Base-by-base conservation (phyloP, 805 yeast species). In the Ogataea paraovalis region DNA sequence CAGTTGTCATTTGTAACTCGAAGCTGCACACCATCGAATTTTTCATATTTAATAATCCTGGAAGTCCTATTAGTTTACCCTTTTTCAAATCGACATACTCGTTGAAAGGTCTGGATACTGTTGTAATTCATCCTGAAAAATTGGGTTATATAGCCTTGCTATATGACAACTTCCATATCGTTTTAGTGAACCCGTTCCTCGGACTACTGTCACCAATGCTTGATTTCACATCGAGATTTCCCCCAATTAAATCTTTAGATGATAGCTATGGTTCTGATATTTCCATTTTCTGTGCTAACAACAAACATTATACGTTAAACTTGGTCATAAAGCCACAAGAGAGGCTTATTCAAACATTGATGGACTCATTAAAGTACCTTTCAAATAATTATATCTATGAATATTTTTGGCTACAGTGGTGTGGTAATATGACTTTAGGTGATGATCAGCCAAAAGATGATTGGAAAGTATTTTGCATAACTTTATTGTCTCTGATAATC, bases 391-490 rank as follows among this genome's bases (percentile, higher is more conserved):
- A 75, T 47, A 71, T 80, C 3, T 74, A 72, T 54, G 83, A 80
- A 55, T 74, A 73, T 32, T 66, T 84, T n/a, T 74, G 84, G 79
- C 64, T 81, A 43, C 68, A 76, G 3, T 85, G 90, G 89, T 70
- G 84, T 41, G 62, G 81, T 1, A 79, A 85, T 1, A 60, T 73
- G 19, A 66, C 75, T 43, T 49, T 78, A 10, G 38, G 42, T 3
- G 72, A 69, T 19, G 69, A 67, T 3, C 52, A 60, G 20, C 21
- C 21, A 34, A 64, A 59, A 36, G 69, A 73, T 52, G 88, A 84
- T 28, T 83, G 90, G 89, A 71, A 71, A 14, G 76, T 85, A 0
- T 79, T 79, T 53, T 70, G 78, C 0, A 67, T 75, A 2, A 73
- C 85, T 0, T 54, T 83, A 2, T 59, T 83, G 10, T 69, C 83